phyloP scores from a whole-genome alignment of 129 eudicot genomes.

The Kitagawia praeruptora region DNA sequence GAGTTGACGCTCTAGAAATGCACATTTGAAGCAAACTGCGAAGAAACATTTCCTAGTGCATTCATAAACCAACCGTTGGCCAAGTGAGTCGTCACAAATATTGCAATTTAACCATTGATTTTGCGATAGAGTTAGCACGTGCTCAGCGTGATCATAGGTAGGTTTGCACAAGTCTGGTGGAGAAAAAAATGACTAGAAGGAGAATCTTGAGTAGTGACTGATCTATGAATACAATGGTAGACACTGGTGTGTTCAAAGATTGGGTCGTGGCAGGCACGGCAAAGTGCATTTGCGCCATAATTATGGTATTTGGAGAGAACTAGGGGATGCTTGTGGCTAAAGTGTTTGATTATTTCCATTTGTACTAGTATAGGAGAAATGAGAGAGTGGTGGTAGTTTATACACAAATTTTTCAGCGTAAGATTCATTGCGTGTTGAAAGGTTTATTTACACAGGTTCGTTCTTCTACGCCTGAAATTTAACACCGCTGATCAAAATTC shows the following conservation, averaged over 20 bases:
- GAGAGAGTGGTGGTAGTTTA: not conserved
- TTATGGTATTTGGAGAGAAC: not conserved
- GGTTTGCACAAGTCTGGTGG: not conserved
- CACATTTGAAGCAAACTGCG: not conserved
- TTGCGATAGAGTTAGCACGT: not conserved
- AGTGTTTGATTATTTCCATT: not conserved
- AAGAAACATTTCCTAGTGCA: not conserved
- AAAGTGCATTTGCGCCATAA: not conserved
- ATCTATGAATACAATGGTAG: not conserved
- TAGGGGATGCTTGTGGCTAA: constrained; percentile 1
- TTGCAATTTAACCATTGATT: not conserved
- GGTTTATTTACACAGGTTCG: too few relatives aligned
- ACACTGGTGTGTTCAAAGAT: not conserved
- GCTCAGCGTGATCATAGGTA: not conserved
- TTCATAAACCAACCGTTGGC: not conserved
- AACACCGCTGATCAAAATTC: too few relatives aligned
- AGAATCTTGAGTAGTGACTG: not conserved
- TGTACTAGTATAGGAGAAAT: not conserved
- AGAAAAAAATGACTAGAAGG: not conserved
- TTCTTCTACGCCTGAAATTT: too few relatives aligned
- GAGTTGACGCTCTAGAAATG: not conserved
- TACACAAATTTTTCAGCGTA: not conserved
- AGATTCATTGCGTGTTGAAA: not conserved
- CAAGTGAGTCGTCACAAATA: not conserved
- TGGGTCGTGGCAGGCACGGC: not conserved